phyloP scores from a whole-genome alignment of 2,329 filamentous ascomycete genomes.

The Pseudogymnoascus sp. region DNA sequence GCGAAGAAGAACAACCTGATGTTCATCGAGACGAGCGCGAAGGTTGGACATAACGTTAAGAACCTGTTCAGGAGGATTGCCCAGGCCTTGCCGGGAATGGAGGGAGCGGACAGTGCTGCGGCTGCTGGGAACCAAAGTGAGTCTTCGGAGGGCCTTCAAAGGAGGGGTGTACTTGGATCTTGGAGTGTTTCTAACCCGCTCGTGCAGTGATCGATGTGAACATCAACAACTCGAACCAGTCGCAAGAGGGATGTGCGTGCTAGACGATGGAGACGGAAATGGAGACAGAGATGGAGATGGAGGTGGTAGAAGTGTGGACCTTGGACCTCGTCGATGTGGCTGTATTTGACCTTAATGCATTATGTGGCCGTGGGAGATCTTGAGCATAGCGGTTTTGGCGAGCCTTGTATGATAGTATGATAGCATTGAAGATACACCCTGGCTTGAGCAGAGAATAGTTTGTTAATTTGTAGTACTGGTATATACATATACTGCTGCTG shows the following conservation, averaged over 20 bases:
- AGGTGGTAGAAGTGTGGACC: background rate
- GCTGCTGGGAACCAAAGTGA: constrained; percentile 70
- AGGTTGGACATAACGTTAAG: constrained; percentile 97
- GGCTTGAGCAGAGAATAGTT: constrained; percentile 16
- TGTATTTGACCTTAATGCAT: constrained; percentile 13
- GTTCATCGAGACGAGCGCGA: constrained; percentile 98
- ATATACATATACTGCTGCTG: background rate
- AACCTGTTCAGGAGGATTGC: constrained; percentile 96
- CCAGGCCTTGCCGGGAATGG: constrained; percentile 95
- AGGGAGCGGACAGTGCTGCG: constrained; percentile 73
- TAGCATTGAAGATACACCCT: constrained; percentile 18
- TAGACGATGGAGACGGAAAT: constrained; percentile 29
- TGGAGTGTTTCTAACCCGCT: background rate
- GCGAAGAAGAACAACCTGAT: constrained; percentile 96
- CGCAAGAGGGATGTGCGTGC: constrained; percentile 69
- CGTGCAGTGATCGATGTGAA: constrained; percentile 86
- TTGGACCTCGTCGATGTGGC: constrained; percentile 17
- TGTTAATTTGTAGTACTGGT: constrained; percentile 18
- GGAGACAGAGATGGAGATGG: background rate
- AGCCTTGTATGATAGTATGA: constrained; percentile 27
- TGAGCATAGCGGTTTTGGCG: constrained; percentile 28
- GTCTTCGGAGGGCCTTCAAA: constrained; percentile 30
- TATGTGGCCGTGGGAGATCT: constrained; percentile 22
- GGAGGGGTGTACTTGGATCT: background rate
- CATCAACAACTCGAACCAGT: constrained; percentile 62